Percentiles rank a stretch among this genome's conserved stretches.
These are phyloP conservation scores for Tolypocladium amazonense DNA, from an alignment of 2,329 filamentous ascomycete genomes.

Conservation along the genomic window DNA sequence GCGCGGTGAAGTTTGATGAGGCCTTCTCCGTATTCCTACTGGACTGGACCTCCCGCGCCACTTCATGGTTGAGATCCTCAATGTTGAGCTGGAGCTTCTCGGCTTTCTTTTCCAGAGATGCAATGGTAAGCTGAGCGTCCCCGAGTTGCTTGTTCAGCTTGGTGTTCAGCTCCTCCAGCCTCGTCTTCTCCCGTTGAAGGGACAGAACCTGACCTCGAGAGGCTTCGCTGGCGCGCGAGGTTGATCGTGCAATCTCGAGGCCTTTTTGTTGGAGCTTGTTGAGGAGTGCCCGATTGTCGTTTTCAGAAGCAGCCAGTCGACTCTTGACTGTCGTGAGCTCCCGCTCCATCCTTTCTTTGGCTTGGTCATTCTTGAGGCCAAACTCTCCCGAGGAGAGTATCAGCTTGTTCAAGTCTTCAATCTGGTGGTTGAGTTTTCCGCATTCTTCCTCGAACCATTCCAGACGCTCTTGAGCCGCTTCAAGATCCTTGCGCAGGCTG, in stretches of 20 bases:
- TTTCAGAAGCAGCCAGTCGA: slow-evolving; percentile 81
- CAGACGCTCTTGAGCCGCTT: slow-evolving; percentile 65
- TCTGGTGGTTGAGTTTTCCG: slow-evolving; percentile 62
- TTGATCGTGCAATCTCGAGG: slow-evolving; percentile 85
- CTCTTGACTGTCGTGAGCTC: slow-evolving; percentile 88
- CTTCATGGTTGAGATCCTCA: slow-evolving; percentile 87
- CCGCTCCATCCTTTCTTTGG: slow-evolving; percentile 84
- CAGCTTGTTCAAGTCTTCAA: slow-evolving; percentile 76
- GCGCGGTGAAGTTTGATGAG: slow-evolving; percentile 66
- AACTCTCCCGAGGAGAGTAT: slow-evolving; percentile 86
- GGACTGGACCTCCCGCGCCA: slow-evolving; percentile 79
- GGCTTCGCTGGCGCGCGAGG: slow-evolving; percentile 73
- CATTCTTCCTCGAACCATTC: slow-evolving; percentile 74
- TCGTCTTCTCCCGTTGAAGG: slow-evolving; percentile 73
- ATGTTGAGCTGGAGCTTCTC: slow-evolving; percentile 83
- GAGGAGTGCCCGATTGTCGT: slow-evolving; percentile 87
- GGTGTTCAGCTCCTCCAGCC: slow-evolving; percentile 71
- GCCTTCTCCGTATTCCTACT: slow-evolving; percentile 85
- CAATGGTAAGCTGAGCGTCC: slow-evolving; percentile 72
- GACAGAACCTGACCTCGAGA: slow-evolving; percentile 66
- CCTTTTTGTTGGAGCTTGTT: slow-evolving; percentile 98
- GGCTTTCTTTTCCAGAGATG: slow-evolving; percentile 82
- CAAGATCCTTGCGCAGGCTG: slow-evolving; percentile 68
- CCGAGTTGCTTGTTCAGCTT: slow-evolving; percentile 76
- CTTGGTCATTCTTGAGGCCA: slow-evolving; percentile 80